These are phyloP conservation scores for Colletotrichum sp. DNA, from an alignment of 2,329 filamentous ascomycete genomes.

Conservation along the genomic window DNA sequence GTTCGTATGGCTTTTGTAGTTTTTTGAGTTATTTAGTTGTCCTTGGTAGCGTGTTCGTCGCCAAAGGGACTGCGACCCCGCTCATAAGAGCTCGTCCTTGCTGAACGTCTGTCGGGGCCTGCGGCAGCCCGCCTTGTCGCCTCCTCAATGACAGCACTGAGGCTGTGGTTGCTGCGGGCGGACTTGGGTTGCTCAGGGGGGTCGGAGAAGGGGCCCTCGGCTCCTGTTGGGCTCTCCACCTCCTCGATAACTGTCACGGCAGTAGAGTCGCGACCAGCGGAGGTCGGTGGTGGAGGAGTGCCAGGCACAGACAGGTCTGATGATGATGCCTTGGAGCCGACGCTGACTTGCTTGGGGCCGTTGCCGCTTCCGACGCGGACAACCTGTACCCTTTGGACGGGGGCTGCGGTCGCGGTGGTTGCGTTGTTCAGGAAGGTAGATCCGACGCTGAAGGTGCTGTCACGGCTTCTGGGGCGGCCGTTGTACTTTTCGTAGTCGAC, in stretches of 20 bases:
- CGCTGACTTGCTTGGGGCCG: conserved; percentile 46
- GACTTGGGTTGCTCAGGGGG: conserved; percentile 39
- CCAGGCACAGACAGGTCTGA: conserved; percentile 12
- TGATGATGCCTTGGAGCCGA: conserved; percentile 36
- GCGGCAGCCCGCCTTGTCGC: conserved; percentile 45
- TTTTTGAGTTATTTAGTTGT: conserved; percentile 32
- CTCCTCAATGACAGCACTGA: conserved; percentile 63
- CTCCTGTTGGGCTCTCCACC: conserved; percentile 43
- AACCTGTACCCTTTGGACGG: conserved; percentile 60
- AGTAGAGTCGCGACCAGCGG: conserved; percentile 41
- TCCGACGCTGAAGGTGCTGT: conserved; percentile 69
- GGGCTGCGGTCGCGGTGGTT: conserved; percentile 60
- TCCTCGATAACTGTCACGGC: conserved; percentile 56
- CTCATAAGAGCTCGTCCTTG: conserved; percentile 27
- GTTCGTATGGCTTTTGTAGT: neutral
- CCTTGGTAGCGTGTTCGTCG: conserved; percentile 62
- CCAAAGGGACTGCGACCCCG: conserved; percentile 57
- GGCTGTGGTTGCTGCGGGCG: conserved; percentile 46
- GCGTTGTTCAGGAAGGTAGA: conserved; percentile 72
- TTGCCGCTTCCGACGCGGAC: conserved; percentile 60
- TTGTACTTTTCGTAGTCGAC: conserved; percentile 70
- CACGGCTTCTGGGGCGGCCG: conserved; percentile 56
- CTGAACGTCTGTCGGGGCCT: conserved; percentile 30
- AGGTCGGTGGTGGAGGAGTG: conserved; percentile 9
- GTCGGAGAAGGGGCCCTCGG: conserved; percentile 66